Evolutionary conservation across 2,329 filamentous ascomycete genomes (phyloP), one percentile per base, ranked within the genome.

Genomic region (Fusarium sacchari): DNA sequence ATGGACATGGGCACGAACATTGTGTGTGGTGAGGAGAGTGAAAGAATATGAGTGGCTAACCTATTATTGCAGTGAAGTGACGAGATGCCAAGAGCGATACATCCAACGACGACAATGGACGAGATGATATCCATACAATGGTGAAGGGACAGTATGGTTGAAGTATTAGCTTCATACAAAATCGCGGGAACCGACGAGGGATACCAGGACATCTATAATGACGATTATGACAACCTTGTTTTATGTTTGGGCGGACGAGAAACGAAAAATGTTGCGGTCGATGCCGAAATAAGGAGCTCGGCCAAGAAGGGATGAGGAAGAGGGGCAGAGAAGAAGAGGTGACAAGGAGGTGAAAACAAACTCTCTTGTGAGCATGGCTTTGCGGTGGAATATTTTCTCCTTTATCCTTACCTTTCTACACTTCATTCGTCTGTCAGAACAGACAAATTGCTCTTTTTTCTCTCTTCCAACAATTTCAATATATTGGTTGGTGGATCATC

Each of bases 141-240:
- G 47, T n/a, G 36, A 59, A n/a, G 22, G 36, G 34, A 42, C 72
- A 71, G 71, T 52, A 70, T 18, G 47, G 32, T 34, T 39, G 40
- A 50, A 60, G 64, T 56, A 72, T 63, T 59, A 72, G 72, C 76
- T 72, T 40, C 64, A 64, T 64, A 68, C 65, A 28, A 67, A 60
- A 53, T 55, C 42, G 37, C 60, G 50, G 57, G 70, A 28, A 39
- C 37, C 36, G 49, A 62, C 44, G 43, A 58, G 59, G 40, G 40
- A 68, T 69, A 49, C 58, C 61, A 57, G 53, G 46, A 39, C 43
- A 69, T 72, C 44, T 61, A 55, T 56, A 52, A 67, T 59, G 49
- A 71, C 61, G 71, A 73, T 50, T 57, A 72, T 72, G 64, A 72
- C 64, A 58, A 46, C 55, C 59, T 53, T 72, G 24, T 67, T 59